Evolutionary conservation across 2,329 filamentous ascomycete species (phyloP).

Genomic region (Septoria linicola): DNA sequence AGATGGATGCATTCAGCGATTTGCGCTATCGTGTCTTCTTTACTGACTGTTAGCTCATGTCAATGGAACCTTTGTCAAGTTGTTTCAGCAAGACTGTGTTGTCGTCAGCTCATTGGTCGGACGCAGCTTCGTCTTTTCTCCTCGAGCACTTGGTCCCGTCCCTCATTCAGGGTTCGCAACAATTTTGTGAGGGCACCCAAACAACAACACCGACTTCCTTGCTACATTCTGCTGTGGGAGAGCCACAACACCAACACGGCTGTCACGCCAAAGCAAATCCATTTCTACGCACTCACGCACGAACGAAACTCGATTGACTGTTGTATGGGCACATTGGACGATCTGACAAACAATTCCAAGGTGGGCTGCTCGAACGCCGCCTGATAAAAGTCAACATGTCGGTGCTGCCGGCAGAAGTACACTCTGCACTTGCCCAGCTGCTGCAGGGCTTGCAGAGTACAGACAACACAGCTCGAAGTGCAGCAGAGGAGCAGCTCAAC

Average conservation of each 20-base stretch:
- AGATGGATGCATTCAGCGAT: background rate
- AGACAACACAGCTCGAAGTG: conserved; percentile 80
- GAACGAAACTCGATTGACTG: background rate
- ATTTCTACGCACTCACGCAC: background rate
- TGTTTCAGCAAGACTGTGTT: too few relatives aligned
- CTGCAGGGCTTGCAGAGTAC: conserved; percentile 83
- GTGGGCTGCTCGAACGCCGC: background rate
- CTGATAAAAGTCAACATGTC: conserved; percentile 50
- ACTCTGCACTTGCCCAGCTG: conserved; percentile 80
- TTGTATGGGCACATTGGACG: conserved; percentile 5
- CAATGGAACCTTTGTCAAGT: too few relatives aligned
- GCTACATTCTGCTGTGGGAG: background rate
- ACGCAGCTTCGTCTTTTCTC: too few relatives aligned
- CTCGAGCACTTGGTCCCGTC: too few relatives aligned
- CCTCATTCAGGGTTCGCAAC: too few relatives aligned
- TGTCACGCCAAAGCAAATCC: background rate
- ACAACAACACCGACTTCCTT: background rate
- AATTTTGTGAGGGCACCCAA: too few relatives aligned
- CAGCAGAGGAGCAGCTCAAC: conserved; percentile 87
- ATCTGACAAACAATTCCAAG: background rate
- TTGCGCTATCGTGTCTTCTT: background rate
- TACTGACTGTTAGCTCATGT: too few relatives aligned
- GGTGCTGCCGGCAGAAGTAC: conserved; percentile 78
- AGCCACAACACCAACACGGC: too few relatives aligned
- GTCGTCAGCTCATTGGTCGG: too few relatives aligned